Conservation (phyloP, 2,329 filamentous ascomycete species). For the Diaporthe amygdali region DNA sequence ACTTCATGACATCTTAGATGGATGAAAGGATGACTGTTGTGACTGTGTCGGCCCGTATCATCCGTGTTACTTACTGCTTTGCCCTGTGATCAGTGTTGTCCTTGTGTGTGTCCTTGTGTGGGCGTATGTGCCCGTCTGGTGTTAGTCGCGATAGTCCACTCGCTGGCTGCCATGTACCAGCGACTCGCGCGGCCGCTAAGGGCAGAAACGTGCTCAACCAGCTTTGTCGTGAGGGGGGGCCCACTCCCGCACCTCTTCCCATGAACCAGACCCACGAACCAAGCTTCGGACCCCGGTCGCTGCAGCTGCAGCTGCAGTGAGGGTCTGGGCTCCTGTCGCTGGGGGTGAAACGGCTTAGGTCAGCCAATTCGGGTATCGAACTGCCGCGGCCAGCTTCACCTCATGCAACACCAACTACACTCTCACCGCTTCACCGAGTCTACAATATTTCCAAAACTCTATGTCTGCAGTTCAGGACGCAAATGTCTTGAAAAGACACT, state of each 20-base stretch:
- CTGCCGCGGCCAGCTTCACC: background rate
- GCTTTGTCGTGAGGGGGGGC: background rate
- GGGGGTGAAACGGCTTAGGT: slow-evolving; percentile 5
- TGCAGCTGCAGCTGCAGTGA: background rate
- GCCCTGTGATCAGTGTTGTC: background rate
- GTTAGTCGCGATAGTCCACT: background rate
- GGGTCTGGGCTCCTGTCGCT: no score
- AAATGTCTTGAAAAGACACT: background rate
- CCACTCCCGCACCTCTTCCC: background rate
- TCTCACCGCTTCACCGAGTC: background rate
- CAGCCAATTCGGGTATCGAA: background rate
- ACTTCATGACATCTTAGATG: background rate
- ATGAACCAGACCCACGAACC: background rate
- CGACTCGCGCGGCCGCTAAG: background rate
- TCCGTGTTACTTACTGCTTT: background rate
- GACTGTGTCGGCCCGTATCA: background rate
- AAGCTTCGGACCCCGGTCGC: background rate
- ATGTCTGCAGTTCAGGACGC: background rate
- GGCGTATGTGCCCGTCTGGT: background rate
- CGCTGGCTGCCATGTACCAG: background rate
- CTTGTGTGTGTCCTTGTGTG: no score
- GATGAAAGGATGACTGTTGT: background rate
- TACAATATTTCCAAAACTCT: background rate
- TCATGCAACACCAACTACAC: background rate
- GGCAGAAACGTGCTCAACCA: slow-evolving; percentile 3